Evolutionary conservation across 805 yeast genomes (phyloP).

Genomic region (Saccharomyces kudriavzevii): DNA sequence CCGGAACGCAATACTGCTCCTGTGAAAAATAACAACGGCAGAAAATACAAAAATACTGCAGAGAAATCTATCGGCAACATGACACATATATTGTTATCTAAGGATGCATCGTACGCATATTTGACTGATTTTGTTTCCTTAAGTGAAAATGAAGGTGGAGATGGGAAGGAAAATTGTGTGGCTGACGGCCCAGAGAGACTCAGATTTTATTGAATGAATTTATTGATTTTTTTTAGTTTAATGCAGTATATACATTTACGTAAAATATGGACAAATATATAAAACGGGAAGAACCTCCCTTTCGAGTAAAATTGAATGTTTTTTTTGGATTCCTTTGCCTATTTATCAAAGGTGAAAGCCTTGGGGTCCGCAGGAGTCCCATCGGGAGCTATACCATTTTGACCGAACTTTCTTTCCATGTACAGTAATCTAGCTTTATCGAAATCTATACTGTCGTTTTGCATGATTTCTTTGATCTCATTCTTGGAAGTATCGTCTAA

Average conservation of each 20-base stretch:
- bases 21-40: background rate
- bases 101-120: conserved; percentile 39
- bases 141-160: conserved; percentile 7
- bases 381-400: conserved; percentile 51
- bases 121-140: conserved; percentile 30
- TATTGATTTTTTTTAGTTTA: conserved; percentile 3
- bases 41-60: background rate
- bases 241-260: conserved; percentile 1
- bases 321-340: background rate
- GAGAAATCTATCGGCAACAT: background rate
- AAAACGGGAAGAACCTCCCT: background rate
- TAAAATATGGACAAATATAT: background rate
- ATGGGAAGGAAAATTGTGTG: conserved; percentile 6
- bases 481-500: conserved; percentile 47
- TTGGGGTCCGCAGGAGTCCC: conserved; percentile 65
- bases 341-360: conserved; percentile 40
- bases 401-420: conserved; percentile 37
- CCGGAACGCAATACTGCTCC: background rate
- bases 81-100: conserved; percentile 3
- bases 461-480: conserved; percentile 49
- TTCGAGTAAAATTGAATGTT: background rate
- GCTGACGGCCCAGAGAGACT: conserved; percentile 17
- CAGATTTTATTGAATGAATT: background rate
- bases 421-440: conserved; percentile 62
- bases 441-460: conserved; percentile 40